Conservation (phyloP, 441 rosid genomes). For the Oxalis stricta region DNA sequence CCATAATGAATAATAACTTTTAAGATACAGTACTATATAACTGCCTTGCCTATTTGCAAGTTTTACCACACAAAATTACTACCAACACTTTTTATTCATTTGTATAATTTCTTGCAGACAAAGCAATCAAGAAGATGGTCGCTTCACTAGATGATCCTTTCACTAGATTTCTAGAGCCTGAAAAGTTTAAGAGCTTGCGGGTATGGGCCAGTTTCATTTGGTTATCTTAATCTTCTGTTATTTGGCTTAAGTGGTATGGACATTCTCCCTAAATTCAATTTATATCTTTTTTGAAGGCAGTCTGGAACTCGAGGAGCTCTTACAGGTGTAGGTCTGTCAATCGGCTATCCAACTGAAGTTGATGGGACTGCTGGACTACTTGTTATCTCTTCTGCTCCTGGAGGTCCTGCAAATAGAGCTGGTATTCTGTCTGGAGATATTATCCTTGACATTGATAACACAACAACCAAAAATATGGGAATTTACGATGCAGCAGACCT, state of each 20-base stretch:
- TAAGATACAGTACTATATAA: background rate
- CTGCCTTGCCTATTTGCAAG: background rate
- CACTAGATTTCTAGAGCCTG: constrained; percentile 88
- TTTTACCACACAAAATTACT: background rate
- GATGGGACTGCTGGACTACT: constrained; percentile 52
- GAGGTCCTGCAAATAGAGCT: constrained; percentile 85
- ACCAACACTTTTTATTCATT: constrained; percentile 1
- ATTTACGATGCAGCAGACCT: constrained; percentile 87
- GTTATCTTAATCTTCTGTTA: constrained; percentile 1
- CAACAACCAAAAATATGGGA: constrained; percentile 52
- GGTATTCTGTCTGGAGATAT: constrained; percentile 75
- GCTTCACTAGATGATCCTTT: constrained; percentile 86
- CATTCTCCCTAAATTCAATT: constrained; percentile 13
- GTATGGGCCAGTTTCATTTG: constrained; percentile 30
- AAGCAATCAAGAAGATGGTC: constrained; percentile 85
- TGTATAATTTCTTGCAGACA: constrained; percentile 35
- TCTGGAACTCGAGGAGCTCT: constrained; percentile 94
- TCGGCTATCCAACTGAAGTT: constrained; percentile 61
- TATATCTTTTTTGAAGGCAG: constrained; percentile 73
- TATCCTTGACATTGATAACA: constrained; percentile 52
- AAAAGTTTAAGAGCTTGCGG: constrained; percentile 82
- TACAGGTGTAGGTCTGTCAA: constrained; percentile 89
- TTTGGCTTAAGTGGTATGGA: constrained; percentile 2
- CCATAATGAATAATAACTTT: background rate
- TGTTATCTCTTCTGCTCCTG: constrained; percentile 81